Percentiles rank a stretch among this genome's conserved stretches.
Evolutionary conservation across 179 eudicot genomes (phyloP).

Genomic region (Heliamphora pulchella): DNA sequence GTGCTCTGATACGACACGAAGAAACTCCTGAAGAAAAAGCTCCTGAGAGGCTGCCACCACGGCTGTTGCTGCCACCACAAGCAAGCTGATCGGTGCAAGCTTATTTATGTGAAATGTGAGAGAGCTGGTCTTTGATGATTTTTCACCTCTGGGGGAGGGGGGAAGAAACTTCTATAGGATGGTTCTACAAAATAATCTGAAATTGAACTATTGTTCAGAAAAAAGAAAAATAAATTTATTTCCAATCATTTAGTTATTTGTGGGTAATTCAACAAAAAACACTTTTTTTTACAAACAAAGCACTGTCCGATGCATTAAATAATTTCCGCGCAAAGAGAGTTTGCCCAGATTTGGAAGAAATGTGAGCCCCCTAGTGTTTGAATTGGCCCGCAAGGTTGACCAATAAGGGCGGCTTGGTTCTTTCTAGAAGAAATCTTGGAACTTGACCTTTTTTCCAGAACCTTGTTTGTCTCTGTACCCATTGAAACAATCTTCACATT

Average conservation of each 20-base stretch:
- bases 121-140: background rate
- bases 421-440: conserved; percentile 2
- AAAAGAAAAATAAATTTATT: no score
- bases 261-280: no score
- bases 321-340: background rate
- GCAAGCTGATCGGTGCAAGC: background rate
- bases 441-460: background rate
- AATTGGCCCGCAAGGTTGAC: background rate
- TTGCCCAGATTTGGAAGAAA: background rate
- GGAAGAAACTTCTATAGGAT: conserved; percentile 4
- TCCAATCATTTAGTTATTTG: no score
- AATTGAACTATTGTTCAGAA: background rate
- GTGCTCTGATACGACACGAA: background rate
- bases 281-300: background rate
- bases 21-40: conserved; percentile 4
- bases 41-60: background rate
- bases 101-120: background rate
- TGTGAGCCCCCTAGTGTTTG: background rate
- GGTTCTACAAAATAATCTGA: background rate
- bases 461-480: background rate
- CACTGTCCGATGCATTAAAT: no score
- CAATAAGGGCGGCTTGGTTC: background rate
- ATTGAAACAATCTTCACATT: background rate
- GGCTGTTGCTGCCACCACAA: background rate
- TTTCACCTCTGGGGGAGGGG: background rate